phyloP scores from a whole-genome alignment of 164 flowering plant genomes.

The Liriodendron chinense region DNA sequence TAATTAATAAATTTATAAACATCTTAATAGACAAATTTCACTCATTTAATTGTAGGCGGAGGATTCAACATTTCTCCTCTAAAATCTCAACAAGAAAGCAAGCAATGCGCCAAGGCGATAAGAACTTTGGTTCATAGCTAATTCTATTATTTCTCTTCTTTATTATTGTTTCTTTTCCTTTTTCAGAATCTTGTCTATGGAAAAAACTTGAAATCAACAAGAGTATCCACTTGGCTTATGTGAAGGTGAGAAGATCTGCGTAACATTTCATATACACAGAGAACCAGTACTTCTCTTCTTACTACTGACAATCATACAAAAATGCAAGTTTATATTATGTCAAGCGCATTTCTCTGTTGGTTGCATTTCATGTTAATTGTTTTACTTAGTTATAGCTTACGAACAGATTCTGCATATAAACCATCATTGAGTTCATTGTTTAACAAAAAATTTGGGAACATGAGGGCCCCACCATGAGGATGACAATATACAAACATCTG shows the following conservation, averaged over 20 bases:
- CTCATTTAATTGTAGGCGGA: no score
- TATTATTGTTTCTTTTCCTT: no score
- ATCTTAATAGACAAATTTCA: no score
- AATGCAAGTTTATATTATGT: slow-evolving; percentile 38
- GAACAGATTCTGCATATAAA: background rate
- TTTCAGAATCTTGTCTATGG: slow-evolving; percentile 69
- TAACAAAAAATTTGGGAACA: no score
- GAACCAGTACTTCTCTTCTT: slow-evolving; percentile 91
- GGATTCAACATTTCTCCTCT: slow-evolving; percentile 91
- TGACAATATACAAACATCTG: background rate
- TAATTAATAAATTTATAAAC: no score
- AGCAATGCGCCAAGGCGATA: no score
- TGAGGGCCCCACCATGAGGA: background rate
- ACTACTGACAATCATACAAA: slow-evolving; percentile 61
- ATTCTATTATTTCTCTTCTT: no score
- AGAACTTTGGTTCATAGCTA: no score
- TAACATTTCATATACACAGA: slow-evolving; percentile 84
- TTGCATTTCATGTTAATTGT: background rate
- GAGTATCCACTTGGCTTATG: slow-evolving; percentile 79
- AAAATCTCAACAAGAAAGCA: slow-evolving; percentile 82
- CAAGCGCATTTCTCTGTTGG: background rate
- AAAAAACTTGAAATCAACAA: slow-evolving; percentile 68
- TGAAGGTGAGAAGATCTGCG: slow-evolving; percentile 81
- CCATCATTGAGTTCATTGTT: no score
- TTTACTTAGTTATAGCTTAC: background rate